These are phyloP conservation scores for Penicillium samsonianum DNA, from an alignment of 495 filamentous ascomycete species.

Conservation along the genomic window DNA sequence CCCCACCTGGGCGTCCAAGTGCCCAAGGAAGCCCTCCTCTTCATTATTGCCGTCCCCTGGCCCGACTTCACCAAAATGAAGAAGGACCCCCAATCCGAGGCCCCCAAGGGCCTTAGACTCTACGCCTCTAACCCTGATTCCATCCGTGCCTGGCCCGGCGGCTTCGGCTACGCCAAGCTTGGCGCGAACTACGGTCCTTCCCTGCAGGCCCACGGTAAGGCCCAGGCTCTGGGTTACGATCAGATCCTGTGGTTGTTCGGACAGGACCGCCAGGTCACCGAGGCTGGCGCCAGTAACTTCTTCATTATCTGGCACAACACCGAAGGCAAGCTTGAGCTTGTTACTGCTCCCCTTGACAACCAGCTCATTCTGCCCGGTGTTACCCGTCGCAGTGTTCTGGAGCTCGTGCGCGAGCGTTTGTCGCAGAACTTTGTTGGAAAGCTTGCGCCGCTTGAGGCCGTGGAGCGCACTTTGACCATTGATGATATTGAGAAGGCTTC, in stretches of 20 bases:
- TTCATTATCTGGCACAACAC: conserved; percentile 78
- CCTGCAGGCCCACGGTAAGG: conserved; percentile 73
- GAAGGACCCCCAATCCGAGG: conserved; percentile 25
- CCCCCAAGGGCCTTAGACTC: conserved; percentile 64
- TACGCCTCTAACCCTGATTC: conserved; percentile 75
- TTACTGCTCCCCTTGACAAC: conserved; percentile 80
- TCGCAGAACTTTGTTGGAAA: conserved; percentile 32
- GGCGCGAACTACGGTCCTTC: conserved; percentile 90
- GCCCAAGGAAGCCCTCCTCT: conserved; percentile 81
- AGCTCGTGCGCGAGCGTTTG: conserved; percentile 67
- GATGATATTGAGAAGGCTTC: conserved; percentile 71
- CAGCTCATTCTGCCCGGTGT: conserved; percentile 84
- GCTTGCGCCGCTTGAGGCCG: conserved; percentile 64
- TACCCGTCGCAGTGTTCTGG: conserved; percentile 73
- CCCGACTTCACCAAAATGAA: conserved; percentile 53
- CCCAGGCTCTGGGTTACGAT: conserved; percentile 68
- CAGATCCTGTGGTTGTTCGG: conserved; percentile 95
- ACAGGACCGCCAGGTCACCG: conserved; percentile 71
- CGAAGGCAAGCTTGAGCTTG: conserved; percentile 66
- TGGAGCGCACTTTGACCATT: conserved; percentile 81
- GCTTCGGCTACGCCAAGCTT: conserved; percentile 87
- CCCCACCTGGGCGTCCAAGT: conserved; percentile 77
- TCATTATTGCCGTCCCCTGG: conserved; percentile 76
- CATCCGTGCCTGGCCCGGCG: conserved; percentile 89
- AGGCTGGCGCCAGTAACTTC: conserved; percentile 92